A percentile compares a stretch with the other conserved stretches of the same genome.
phyloP scores from a whole-genome alignment of 2,329 filamentous ascomycete genomes.

The Beauveria sp. region DNA sequence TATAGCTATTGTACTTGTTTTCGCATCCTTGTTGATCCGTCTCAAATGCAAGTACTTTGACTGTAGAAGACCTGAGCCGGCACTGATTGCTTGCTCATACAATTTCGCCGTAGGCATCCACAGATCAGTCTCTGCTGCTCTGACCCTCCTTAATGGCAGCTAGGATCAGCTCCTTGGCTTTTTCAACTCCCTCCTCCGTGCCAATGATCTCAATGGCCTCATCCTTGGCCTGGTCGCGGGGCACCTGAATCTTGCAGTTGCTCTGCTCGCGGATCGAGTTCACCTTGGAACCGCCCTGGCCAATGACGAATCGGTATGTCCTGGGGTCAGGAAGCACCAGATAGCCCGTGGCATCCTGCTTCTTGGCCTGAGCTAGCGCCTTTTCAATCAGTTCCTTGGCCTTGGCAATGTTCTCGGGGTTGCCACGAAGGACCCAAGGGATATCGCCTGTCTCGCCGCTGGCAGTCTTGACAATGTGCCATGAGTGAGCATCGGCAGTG shows the following conservation, averaged over 20 bases:
- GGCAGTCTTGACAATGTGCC: slow-evolving; percentile 65
- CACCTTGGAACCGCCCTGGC: slow-evolving; percentile 81
- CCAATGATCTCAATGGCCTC: slow-evolving; percentile 92
- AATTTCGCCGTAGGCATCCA: background rate
- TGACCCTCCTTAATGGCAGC: slow-evolving; percentile 64
- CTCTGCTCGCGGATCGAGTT: slow-evolving; percentile 89
- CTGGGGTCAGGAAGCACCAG: slow-evolving; percentile 82
- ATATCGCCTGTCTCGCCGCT: slow-evolving; percentile 63
- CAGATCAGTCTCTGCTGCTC: slow-evolving; percentile 14
- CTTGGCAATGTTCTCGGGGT: slow-evolving; percentile 70
- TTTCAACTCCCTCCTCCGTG: slow-evolving; percentile 69
- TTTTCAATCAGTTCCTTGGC: slow-evolving; percentile 67
- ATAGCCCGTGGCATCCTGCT: slow-evolving; percentile 71
- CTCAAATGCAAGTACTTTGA: background rate
- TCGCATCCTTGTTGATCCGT: background rate
- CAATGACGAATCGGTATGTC: slow-evolving; percentile 86
- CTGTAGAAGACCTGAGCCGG: background rate
- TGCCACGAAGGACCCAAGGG: slow-evolving; percentile 83
- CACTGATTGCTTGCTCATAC: background rate
- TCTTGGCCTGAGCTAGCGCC: slow-evolving; percentile 64
- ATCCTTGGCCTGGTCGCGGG: slow-evolving; percentile 62
- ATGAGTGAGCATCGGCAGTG: slow-evolving; percentile 64
- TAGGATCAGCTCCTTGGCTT: slow-evolving; percentile 82
- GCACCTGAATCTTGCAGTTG: slow-evolving; percentile 89
- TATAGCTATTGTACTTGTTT: background rate